Evolutionary conservation across 768 basidiomycete genomes (phyloP), one percentile per base, ranked within the genome.

Genomic region (Naganishia randhawae): DNA sequence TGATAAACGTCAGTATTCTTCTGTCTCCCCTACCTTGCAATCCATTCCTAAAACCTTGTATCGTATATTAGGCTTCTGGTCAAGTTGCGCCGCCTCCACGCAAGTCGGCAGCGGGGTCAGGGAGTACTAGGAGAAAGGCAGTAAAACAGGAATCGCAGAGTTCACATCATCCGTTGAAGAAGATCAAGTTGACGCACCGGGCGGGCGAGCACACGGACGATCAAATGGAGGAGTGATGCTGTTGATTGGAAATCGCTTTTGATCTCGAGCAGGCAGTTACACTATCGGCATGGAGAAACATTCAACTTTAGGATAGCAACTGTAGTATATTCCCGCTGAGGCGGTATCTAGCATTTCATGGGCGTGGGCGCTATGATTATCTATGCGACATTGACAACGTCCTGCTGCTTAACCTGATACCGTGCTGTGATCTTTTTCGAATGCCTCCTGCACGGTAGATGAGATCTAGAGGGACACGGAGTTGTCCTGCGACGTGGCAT

Each of bases 1-100:
- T 96, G 89, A 90, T 73, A 41, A 66, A 73, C 65, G 65, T 55
- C 33, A 66, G 69, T 33, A 11, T 9, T 16, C n/a, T n/a, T n/a
- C 41, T 6, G 25, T 29, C 14, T 55, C n/a, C 2, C 48, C 27
- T 11, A 8, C 22, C 5, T 25, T 29, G 8, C 27, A 11, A 7
- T 17, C 3, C 14, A 11, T 3, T 35, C 19, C 41, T 41, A 4
- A 45, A 22, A 13, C 41, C 16, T 31, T 16, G 1, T n/a, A 3
- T 14, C 22, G 16, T 13, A 7, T 31, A 33, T 37, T 19, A 64
- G 37, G 39, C 52, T n/a, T 27, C 52, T 1, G n/a, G 22, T 35
- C 65, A 37, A 54, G 22, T 35, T 1, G 52, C 32, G 11, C 65
- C 50, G 16, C 51, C 37, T 22, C 33, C 8, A 19, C 48, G 37